Percentiles rank a stretch among this genome's conserved stretches.
These are phyloP conservation scores for Penicillium brasilianum DNA, from an alignment of 2,329 filamentous ascomycete species.

Conservation along the genomic window DNA sequence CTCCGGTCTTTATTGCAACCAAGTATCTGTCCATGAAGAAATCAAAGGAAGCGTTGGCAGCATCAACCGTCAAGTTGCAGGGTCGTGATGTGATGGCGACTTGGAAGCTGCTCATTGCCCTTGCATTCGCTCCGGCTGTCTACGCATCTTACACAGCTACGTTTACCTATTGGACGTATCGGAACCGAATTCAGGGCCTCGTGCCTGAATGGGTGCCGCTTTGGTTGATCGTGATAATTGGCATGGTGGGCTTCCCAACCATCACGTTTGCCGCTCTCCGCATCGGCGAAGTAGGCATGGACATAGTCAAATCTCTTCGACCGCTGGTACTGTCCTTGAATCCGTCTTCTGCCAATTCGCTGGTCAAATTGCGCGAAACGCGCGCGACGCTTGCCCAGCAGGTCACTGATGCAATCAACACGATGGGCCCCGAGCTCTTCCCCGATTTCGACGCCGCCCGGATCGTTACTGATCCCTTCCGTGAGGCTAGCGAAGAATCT, in stretches of 20 bases:
- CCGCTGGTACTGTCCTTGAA: conserved; percentile 85
- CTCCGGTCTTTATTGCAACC: conserved; percentile 82
- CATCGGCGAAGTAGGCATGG: conserved; percentile 98
- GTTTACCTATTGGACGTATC: conserved; percentile 76
- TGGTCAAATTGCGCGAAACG: conserved; percentile 75
- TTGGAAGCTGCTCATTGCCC: conserved; percentile 89
- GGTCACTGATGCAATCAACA: conserved; percentile 92
- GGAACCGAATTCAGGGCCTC: conserved; percentile 81
- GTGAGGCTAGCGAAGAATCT: conserved; percentile 32
- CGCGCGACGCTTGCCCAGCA: conserved; percentile 76
- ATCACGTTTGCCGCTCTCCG: conserved; percentile 92
- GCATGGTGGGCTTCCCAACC: conserved; percentile 79
- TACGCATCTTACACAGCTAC: conserved; percentile 80
- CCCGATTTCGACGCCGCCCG: conserved; percentile 87
- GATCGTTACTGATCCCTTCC: conserved; percentile 63
- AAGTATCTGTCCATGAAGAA: conserved; percentile 83
- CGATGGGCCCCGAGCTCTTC: conserved; percentile 92
- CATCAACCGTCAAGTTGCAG: conserved; percentile 85
- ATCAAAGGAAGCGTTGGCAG: conserved; percentile 80
- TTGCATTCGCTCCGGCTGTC: conserved; percentile 79
- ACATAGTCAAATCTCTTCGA: conserved; percentile 92
- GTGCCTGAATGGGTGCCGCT: conserved; percentile 80
- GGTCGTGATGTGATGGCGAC: conserved; percentile 90
- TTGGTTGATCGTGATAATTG: conserved; percentile 74
- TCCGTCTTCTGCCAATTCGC: conserved; percentile 81